Base-by-base conservation (phyloP, 805 yeast species). In the Saccharomycopsis malanga region DNA sequence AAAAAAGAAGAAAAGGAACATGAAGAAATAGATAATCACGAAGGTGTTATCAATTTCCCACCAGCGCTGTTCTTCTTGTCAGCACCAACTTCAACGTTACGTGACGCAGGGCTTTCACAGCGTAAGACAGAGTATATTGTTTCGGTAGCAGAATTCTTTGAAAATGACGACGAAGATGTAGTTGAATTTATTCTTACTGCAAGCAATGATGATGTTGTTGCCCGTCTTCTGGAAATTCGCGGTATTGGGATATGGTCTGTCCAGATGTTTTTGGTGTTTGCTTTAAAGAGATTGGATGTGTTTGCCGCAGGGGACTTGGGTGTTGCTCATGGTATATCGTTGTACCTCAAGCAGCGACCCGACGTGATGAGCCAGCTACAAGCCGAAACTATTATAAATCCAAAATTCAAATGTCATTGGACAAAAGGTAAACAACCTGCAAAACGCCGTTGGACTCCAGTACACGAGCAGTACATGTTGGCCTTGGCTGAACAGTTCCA, bases 191-290 rank as follows among this genome's bases (percentile, higher is more conserved):
- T 80, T 51, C 36, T 49, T 2, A 48, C 53, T 0, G 64, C 64
- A 29, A 52, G 67, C 2, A 69, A 74, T 40, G 74, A 73, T 2
- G 77, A 67, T 20, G 63, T 83, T 14, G 58, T 72, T 1, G 69
- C 69, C 17, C 73, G 72, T 48, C 61, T 82, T 45, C 72, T 74
- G 0, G 60, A 60, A 22, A 66, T 83, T 52, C 83, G 83, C 57
- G 94, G 94, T 0, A 73, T 85, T 15, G 94, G 93, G 0, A 72
- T 72, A 1, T 89, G 98, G 98, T 77, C 88, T 3, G 89, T 93
- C 0, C 83, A 83, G 46, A 89, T 89, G 96, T 89, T 87, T 62
- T 63, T 85, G 15, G 58, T 82, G 20, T 87, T 87, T 58, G 83
- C 84, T 1, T 64, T 88, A 39, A 72, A 72, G 22, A 71, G 85